Conservation (phyloP, 2,329 filamentous ascomycete genomes). For the Incumbomyces delicatus region DNA sequence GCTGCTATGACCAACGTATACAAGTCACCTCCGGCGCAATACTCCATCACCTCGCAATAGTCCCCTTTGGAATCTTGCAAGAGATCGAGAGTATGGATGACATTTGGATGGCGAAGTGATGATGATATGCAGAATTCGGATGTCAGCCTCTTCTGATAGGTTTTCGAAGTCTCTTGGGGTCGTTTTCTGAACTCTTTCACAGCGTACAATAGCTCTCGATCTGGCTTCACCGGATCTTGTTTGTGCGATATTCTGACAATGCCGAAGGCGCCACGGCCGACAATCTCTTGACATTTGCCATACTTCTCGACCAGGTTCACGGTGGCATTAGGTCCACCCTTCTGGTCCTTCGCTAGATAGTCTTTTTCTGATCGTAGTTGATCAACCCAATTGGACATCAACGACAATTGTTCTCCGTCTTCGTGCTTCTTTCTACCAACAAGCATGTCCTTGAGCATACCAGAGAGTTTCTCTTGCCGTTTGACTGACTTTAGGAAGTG, state of each 20-base stretch:
- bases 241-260: conserved; percentile 98
- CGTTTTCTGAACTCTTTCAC: conserved; percentile 96
- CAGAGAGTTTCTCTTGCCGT: conserved; percentile 86
- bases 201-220: conserved; percentile 80
- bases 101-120: conserved; percentile 89
- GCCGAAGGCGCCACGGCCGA: conserved; percentile 91
- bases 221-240: conserved; percentile 66
- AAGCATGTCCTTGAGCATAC: conserved; percentile 80
- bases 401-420: conserved; percentile 64
- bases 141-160: conserved; percentile 94
- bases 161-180: conserved; percentile 89
- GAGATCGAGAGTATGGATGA: conserved; percentile 93
- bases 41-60: conserved; percentile 99
- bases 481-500: conserved; percentile 84
- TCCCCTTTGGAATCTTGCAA: conserved; percentile 94
- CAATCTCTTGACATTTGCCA: conserved; percentile 94
- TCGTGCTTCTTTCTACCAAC: conserved; percentile 62
- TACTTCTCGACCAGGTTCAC: conserved; percentile 89
- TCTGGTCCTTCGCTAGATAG: conserved; percentile 67
- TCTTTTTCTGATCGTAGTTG: conserved; percentile 84
- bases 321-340: conserved; percentile 61
- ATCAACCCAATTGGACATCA: conserved; percentile 94
- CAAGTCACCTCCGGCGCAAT: conserved; percentile 89
- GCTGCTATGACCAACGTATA: conserved; percentile 88
- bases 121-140: conserved; percentile 98